Conservation (phyloP, 164 flowering plant species). For the Nymphaea colorata region DNA sequence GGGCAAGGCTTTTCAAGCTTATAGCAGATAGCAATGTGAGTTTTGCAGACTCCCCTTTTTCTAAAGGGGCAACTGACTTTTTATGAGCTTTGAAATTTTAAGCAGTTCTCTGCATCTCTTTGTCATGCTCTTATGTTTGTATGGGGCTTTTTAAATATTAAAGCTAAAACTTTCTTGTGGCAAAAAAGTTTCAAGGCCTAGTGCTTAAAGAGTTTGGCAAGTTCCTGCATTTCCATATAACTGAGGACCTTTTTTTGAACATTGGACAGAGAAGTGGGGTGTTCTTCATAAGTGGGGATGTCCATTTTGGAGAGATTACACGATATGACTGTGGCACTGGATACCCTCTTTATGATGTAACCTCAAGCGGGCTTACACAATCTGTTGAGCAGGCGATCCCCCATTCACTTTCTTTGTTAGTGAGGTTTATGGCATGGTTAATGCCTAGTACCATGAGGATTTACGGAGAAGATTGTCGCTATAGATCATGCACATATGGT, state of each 20-base stretch:
- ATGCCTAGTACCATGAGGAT: slow-evolving; percentile 62
- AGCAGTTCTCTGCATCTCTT: too few species aligned
- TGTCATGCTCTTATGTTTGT: too few species aligned
- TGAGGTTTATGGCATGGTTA: slow-evolving; percentile 48
- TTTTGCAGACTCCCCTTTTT: not conserved
- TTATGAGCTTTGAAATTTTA: too few species aligned
- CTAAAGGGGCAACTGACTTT: not conserved
- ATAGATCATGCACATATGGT: slow-evolving; percentile 65
- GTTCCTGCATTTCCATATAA: too few species aligned
- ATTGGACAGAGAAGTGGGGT: slow-evolving; percentile 49
- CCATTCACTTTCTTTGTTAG: slow-evolving; percentile 25
- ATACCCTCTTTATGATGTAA: slow-evolving; percentile 61
- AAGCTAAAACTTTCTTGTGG: too few species aligned
- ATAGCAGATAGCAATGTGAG: slow-evolving; percentile 49
- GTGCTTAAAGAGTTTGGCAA: too few species aligned
- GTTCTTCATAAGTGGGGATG: slow-evolving; percentile 75
- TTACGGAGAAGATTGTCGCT: slow-evolving; percentile 33
- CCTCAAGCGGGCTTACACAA: slow-evolving; percentile 76
- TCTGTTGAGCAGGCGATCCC: slow-evolving; percentile 57
- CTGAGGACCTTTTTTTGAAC: not conserved
- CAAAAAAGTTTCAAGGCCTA: too few species aligned
- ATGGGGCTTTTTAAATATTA: too few species aligned
- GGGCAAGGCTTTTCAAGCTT: slow-evolving; percentile 40
- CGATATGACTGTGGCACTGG: slow-evolving; percentile 51
- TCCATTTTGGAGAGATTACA: slow-evolving; percentile 72